phyloP scores from a whole-genome alignment of 2,329 filamentous ascomycete genomes.

The Beauveria caledonica region DNA sequence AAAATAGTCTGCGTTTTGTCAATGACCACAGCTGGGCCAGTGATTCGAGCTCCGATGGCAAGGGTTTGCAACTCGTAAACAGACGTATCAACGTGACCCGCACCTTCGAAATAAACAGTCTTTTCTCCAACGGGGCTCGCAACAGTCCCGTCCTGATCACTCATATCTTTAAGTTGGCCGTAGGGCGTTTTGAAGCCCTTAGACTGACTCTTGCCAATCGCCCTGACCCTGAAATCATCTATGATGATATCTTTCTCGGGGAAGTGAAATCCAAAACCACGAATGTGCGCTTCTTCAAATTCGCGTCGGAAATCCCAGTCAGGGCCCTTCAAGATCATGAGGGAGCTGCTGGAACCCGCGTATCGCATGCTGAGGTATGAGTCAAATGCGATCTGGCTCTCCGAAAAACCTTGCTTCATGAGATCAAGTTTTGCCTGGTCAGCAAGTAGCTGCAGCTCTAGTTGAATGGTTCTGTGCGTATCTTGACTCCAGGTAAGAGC shows the following conservation, averaged over 20 bases:
- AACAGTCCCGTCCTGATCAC: neutral
- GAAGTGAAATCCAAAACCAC: constrained; percentile 64
- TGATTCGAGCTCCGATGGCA: constrained; percentile 12
- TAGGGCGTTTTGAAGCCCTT: constrained; percentile 16
- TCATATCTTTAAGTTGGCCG: constrained; percentile 15
- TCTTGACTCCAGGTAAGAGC: constrained; percentile 22
- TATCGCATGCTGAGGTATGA: constrained; percentile 36
- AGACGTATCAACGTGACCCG: constrained; percentile 18
- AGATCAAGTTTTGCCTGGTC: constrained; percentile 18
- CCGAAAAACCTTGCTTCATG: constrained; percentile 22
- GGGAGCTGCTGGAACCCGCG: constrained; percentile 32
- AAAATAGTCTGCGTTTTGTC: constrained; percentile 68
- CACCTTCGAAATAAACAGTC: constrained; percentile 16
- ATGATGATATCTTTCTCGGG: constrained; percentile 34
- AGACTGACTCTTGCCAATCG: constrained; percentile 20
- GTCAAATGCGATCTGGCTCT: constrained; percentile 32
- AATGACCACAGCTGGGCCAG: constrained; percentile 45
- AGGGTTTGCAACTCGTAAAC: constrained; percentile 20
- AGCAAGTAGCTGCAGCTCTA: constrained; percentile 19
- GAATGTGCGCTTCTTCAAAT: constrained; percentile 53
- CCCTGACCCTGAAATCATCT: constrained; percentile 35
- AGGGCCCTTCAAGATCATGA: constrained; percentile 26
- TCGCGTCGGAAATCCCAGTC: constrained; percentile 18
- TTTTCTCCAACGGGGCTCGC: constrained; percentile 15
- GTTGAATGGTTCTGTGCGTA: constrained; percentile 15